Base-by-base conservation (phyloP, 768 basidiomycete species). In the Sporobolomyces pararoseus region DNA sequence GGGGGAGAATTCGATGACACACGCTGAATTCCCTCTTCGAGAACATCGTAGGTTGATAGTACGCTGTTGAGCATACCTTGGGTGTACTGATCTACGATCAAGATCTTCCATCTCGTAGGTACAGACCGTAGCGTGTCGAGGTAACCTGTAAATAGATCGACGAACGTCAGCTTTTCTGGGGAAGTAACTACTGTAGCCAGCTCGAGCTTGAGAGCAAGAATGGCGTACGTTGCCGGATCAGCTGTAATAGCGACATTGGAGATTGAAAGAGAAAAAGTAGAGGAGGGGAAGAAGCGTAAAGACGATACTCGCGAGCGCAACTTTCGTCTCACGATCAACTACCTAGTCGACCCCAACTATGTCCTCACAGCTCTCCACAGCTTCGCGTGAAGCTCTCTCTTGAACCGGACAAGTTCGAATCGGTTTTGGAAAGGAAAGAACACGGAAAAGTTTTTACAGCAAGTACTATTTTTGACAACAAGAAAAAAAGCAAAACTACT, bases 11-110 rank as follows among this genome's bases (percentile, higher is more conserved):
- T n/a, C 5, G 52, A 34, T 29, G n/a, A 83, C 91, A 78, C 82
- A 96, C 95, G 85, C 53, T 93, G 96, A 50, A 98, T 91, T 83
- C 94, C 94, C 83, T 96, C 91, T 79, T 92, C 88, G 65, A 98
- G 80, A 65, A 98, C 89, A 79, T 99, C 95, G 76, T 90, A 92
- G 78, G 91, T 88, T 81, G 91, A 92, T 75, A 97, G 84, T 5
- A 94, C 91, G 13, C 89, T 86, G 70, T 87, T 85, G 53, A 99
- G 80, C 63, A 98, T 81, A 78, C 84, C 86, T 80, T 93, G 88
- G 31, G 93, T 88, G 80, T 90, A 86, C 73, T 93, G 91, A 79
- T 99, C 96, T 62, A 98, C 89, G 68, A 99, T 92, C 51, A 98
- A 86, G 75, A 96, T 89, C 85, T 99, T 99, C 96, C 96, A 99